A percentile compares a stretch with the other conserved stretches of the same genome.
phyloP scores from a whole-genome alignment of 176 grass and related monocot species.

The Bolboschoenus planiculmis region DNA sequence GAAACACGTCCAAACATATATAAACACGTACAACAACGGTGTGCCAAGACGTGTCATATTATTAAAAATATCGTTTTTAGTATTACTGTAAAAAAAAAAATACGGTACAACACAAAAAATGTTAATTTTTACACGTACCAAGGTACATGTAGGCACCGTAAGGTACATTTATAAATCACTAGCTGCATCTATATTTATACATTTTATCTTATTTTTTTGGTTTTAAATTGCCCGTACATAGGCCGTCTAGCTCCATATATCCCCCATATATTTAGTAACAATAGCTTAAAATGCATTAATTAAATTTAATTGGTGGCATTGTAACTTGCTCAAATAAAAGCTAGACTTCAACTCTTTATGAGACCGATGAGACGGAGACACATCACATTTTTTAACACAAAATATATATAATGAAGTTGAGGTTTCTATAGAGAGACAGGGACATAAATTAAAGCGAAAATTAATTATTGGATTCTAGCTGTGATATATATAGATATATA shows the following conservation, averaged over 20 bases:
- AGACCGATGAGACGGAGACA: not conserved
- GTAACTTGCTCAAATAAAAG: not conserved
- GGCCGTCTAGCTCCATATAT: too few relatives aligned
- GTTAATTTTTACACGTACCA: too few relatives aligned
- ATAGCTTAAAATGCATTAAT: not conserved
- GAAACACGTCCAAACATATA: too few relatives aligned
- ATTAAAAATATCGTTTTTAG: too few relatives aligned
- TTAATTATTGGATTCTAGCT: not conserved
- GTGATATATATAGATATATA: not conserved
- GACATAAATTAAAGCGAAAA: not conserved
- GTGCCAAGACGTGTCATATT: too few relatives aligned
- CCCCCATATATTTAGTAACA: not conserved
- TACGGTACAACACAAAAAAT: too few relatives aligned
- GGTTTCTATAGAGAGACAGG: not conserved
- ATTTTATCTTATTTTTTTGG: too few relatives aligned
- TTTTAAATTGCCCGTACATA: too few relatives aligned
- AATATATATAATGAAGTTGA: not conserved
- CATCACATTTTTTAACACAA: not conserved
- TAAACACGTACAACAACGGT: too few relatives aligned
- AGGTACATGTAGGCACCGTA: not conserved
- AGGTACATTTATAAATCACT: too few relatives aligned
- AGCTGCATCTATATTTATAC: too few relatives aligned
- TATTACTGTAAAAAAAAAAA: too few relatives aligned
- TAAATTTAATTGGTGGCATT: not conserved
- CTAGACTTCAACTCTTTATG: not conserved